These are phyloP conservation scores for Croton setiger DNA, from an alignment of 441 rosid genomes.

Conservation along the genomic window DNA sequence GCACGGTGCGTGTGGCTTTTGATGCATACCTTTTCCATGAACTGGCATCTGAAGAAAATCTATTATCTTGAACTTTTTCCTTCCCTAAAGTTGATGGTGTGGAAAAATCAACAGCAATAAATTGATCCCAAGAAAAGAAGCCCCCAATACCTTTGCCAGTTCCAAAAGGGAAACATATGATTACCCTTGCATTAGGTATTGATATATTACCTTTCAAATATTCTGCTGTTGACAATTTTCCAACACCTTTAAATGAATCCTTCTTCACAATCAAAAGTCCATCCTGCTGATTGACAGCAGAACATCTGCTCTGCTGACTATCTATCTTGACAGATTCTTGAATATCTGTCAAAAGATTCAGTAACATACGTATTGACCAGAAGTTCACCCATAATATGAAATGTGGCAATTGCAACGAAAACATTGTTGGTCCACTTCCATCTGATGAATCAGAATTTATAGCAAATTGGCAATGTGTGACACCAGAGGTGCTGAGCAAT, in stretches of 20 bases:
- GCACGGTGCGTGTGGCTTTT: constrained; percentile 45
- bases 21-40: constrained; percentile 37
- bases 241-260: constrained; percentile 34
- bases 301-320: constrained; percentile 20
- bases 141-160: constrained; percentile 35
- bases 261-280: constrained; percentile 29
- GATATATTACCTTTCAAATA: constrained; percentile 56
- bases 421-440: constrained; percentile 44
- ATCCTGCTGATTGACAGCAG: constrained; percentile 26
- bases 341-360: constrained; percentile 55
- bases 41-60: constrained; percentile 32
- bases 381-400: constrained; percentile 73
- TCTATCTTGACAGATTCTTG: constrained; percentile 37
- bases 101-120: constrained; percentile 66
- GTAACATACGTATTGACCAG: constrained; percentile 44
- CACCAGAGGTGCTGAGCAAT: constrained; percentile 66
- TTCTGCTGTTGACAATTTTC: constrained; percentile 32
- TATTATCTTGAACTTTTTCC: constrained; percentile 30
- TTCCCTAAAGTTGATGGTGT: constrained; percentile 38
- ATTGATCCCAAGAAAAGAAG: constrained; percentile 55
- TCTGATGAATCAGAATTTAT: constrained; percentile 39
- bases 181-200: constrained; percentile 63
- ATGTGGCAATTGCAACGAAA: constrained; percentile 71
- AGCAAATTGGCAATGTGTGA: constrained; percentile 45
- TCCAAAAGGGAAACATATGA: constrained; percentile 73